These are phyloP conservation scores for Boletus sp. DNA, from an alignment of 768 basidiomycete species.

Conservation along the genomic window DNA sequence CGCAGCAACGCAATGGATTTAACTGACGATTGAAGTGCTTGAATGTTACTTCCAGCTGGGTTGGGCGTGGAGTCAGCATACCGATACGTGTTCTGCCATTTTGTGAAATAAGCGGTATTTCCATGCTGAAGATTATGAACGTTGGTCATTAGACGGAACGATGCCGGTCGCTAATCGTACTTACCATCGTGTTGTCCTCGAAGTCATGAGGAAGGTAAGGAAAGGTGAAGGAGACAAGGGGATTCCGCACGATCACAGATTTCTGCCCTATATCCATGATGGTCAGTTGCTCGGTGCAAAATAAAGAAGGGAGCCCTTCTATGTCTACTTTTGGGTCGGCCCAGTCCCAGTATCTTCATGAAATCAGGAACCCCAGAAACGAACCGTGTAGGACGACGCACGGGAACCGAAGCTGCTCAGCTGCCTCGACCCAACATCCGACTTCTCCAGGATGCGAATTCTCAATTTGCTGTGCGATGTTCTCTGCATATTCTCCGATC, in stretches of 20 bases:
- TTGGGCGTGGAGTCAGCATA: constrained; percentile 12
- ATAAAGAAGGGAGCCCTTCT: constrained; percentile 23
- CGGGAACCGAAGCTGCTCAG: constrained; percentile 30
- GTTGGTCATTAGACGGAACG: neutral
- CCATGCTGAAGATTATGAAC: constrained; percentile 2
- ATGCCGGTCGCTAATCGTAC: neutral
- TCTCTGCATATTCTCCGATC: constrained; percentile 25
- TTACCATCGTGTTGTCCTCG: constrained; percentile 9
- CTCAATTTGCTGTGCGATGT: constrained; percentile 27
- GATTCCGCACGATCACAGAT: constrained; percentile 14
- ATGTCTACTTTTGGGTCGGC: constrained; percentile 18
- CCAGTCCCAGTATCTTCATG: constrained; percentile 31
- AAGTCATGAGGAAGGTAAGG: constrained; percentile 23
- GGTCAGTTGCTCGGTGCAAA: constrained; percentile 13
- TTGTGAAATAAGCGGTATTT: constrained; percentile 15
- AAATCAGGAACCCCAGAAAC: neutral
- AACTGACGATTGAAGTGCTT: constrained; percentile 15
- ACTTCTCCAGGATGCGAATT: constrained; percentile 14
- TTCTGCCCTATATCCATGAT: constrained; percentile 8
- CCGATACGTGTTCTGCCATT: constrained; percentile 22
- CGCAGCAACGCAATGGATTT: neutral
- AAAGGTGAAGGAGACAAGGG: constrained; percentile 15
- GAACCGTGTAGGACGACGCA: constrained; percentile 6
- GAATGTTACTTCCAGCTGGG: constrained; percentile 12
- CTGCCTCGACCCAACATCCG: constrained; percentile 19